Evolutionary conservation across 306 rosid species (phyloP), one percentile per base, ranked within the genome.

Genomic region (Lagenaria siceraria): DNA sequence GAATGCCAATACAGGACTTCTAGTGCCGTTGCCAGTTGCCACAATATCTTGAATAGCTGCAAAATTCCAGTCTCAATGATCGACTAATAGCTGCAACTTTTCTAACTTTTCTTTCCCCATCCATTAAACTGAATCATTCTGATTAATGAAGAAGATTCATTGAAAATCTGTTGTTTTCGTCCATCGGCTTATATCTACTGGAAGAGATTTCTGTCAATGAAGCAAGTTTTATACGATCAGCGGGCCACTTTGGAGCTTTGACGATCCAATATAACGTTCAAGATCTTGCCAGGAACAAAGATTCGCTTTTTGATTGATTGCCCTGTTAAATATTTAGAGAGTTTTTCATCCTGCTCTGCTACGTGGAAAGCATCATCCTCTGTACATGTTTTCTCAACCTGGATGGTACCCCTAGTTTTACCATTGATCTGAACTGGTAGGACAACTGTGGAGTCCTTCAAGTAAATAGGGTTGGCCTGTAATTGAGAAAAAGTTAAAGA

Each of bases 371-470:
- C 99, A 40, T 88, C 96, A 64, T 89, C 97, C 84, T 90, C 99
- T 19, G 93, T 84, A 76, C 97, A 92, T 58, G 87, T 89, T 85
- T 92, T 89, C 84, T 95, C 97, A 33, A 92, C 88, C 82, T 83
- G 82, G 78, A 95, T 86, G 81, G 93, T 95, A 78, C 99, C 99
- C 87, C 99, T 88, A 18, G 91, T 95, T 88, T 90, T 95, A 78
- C 99, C 99, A 46, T 95, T 95, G 80, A 95, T 90, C 84, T 95
- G 99, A 80, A 95, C 97, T 8, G 97, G 99, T 66, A 90, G 88
- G 69, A 92, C 83, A 31, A 90, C 71, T 2, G 87, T 84, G 46
- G 96, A 86, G 79, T 90, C 91, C 86, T 88, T 92, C 87, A 92
- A 77, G 87, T 87, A 95, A 51, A 79, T 84, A 27, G 96, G 92